Percentiles rank a stretch among this genome's conserved stretches.
Conservation (phyloP, 1,284 basidiomycete species). For the Cryptococcus sp. region DNA sequence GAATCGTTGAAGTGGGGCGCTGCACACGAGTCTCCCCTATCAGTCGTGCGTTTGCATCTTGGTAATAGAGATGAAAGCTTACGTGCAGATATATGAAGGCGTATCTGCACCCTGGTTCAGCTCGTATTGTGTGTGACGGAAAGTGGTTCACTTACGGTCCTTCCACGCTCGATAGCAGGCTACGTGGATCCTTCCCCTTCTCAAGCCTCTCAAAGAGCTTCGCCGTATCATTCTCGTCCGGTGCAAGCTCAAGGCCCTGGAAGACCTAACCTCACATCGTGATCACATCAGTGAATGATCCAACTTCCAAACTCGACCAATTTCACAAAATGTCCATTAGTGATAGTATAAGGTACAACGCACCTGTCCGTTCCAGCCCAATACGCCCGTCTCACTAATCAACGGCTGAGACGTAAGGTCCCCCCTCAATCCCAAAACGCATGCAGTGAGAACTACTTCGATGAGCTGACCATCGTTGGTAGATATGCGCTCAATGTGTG, state of each 20-base stretch:
- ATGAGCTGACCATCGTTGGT: slow-evolving; percentile 8
- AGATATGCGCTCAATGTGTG: slow-evolving; percentile 12
- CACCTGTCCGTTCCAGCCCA: slow-evolving; percentile 92
- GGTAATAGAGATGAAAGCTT: slow-evolving; percentile 20
- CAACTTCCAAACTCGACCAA: too few species aligned
- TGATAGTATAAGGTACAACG: slow-evolving; percentile 25
- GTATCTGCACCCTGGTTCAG: slow-evolving; percentile 59
- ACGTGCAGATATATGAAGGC: slow-evolving; percentile 81
- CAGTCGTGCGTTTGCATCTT: not conserved
- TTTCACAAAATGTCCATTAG: too few species aligned
- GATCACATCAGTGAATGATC: too few species aligned
- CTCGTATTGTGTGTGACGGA: not conserved
- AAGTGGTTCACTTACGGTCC: slow-evolving; percentile 69
- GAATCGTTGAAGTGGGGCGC: slow-evolving; percentile 58
- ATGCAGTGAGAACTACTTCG: slow-evolving; percentile 63
- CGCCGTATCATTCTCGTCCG: slow-evolving; percentile 77
- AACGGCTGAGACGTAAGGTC: slow-evolving; percentile 73
- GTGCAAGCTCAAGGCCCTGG: slow-evolving; percentile 66
- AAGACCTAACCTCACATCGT: too few species aligned
- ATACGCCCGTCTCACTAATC: slow-evolving; percentile 57
- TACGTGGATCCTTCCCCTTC: slow-evolving; percentile 55
- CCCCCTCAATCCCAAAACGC: slow-evolving; percentile 78
- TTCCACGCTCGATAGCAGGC: slow-evolving; percentile 67
- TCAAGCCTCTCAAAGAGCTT: slow-evolving; percentile 65
- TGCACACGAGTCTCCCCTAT: slow-evolving; percentile 39